Base-by-base conservation (phyloP, 148 eudicot species). In the Pouteria glomerata region DNA sequence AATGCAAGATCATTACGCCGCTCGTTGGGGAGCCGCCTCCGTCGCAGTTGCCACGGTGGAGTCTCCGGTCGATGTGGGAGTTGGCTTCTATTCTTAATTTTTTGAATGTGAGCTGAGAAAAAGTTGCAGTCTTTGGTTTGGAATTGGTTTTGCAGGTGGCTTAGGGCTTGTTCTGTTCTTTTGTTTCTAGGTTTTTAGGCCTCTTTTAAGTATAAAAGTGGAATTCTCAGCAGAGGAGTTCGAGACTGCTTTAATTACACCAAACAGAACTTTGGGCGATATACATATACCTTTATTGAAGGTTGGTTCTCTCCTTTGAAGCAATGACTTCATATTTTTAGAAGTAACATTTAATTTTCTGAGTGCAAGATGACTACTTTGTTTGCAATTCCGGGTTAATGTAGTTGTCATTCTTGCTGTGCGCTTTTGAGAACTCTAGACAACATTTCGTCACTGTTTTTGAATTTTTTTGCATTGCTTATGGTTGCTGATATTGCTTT, bases 201-300 rank as follows among this genome's bases (percentile, higher is more conserved):
- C 83, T 27, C 79, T 95, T 59, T 83, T 95, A 87, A 92, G 90
- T 69, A 84, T 95, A 57, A 80, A 82, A 52, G 90, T 76, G 62
- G 99, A 95, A 77, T 91, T 95, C 73, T 88, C 93, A 16, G 97
- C 82, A 0, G 99, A 95, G 81, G 99, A 95, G 86, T 84, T 95
- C 61, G 99, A 95, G 84, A 86, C 99, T 33, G 91, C 99, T 56
- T 83, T 95, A 85, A 81, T 95, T 44, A 78, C 82, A 26, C 96
- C 97, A 11, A 91, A 91, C 77, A 82, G 67, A 72, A 91, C 94
- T 16, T 76, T 95, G 87, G 88, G 84, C 56, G 93, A 87, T 60
- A 76, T 95, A 66, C 99, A 95, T 73, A 90, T 95, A 30, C 99
- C 99, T 47, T 75, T 95, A 83, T 70, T 95, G 60, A 95, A 92